A percentile compares a stretch with the other conserved stretches of the same genome.
phyloP scores from a whole-genome alignment of 1,284 basidiomycete species.

The Sparassis latifolia region DNA sequence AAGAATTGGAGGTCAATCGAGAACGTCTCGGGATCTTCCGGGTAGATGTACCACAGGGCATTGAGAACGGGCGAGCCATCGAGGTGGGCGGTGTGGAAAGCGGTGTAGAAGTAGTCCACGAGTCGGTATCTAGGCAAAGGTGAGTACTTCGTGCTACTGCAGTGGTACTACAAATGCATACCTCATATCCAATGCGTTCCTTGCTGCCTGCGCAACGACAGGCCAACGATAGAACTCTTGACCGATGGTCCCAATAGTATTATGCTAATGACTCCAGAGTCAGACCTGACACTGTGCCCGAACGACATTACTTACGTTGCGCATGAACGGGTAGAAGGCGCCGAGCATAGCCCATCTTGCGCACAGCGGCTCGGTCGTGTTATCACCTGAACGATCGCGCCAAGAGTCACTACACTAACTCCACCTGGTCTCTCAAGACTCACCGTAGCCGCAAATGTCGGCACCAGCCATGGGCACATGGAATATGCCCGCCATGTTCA shows the following conservation, averaged over 20 bases:
- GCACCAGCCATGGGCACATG: constrained; percentile 66
- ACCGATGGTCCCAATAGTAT: constrained; percentile 41
- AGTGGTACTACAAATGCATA: constrained; percentile 14
- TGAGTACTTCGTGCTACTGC: no score
- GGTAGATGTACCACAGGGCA: constrained; percentile 62
- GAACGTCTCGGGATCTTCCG: constrained; percentile 51
- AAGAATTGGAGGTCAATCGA: constrained; percentile 63
- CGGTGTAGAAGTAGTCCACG: constrained; percentile 68
- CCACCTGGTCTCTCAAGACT: constrained; percentile 9
- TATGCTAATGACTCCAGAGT: constrained; percentile 33
- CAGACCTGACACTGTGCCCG: constrained; percentile 13
- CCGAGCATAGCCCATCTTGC: constrained; percentile 65
- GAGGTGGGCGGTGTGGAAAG: constrained; percentile 51
- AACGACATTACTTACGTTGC: constrained; percentile 40
- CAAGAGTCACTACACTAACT: neutral
- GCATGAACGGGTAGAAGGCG: constrained; percentile 68
- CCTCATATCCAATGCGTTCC: constrained; percentile 55
- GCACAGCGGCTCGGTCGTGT: constrained; percentile 60
- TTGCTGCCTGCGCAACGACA: constrained; percentile 49
- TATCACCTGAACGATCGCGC: constrained; percentile 28
- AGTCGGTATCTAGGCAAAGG: constrained; percentile 47
- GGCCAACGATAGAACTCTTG: constrained; percentile 72
- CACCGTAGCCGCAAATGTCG: constrained; percentile 62
- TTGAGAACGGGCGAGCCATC: constrained; percentile 58
- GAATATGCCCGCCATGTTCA: constrained; percentile 56